Base-by-base conservation (phyloP, 129 eudicot genomes). In the Arctium lappa region DNA sequence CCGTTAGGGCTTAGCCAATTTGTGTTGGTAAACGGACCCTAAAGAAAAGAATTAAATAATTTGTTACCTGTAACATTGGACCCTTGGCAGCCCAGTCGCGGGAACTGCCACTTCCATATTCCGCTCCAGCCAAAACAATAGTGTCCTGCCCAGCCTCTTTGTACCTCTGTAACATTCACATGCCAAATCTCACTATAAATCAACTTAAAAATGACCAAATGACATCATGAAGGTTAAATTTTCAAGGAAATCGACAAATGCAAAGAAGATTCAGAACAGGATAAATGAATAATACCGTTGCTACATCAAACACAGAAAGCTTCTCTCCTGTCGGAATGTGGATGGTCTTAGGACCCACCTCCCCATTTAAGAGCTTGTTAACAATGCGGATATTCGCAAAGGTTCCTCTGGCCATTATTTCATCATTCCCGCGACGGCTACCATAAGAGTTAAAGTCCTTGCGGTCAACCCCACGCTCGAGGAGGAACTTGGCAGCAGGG, bases 51-150 rank as follows among this genome's bases (percentile, higher is more conserved):
- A 30, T 11, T 7, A 68, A 72, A 34, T 9, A 70, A 60, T 12
- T 15, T 86, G 77, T 79, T 56, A 92, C 98, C 91, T 86, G 96
- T 76, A 95, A 84, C 99, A 90, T 94, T 60, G 98, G 98, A 16
- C 98, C 98, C 89, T 94, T 94, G 11, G 98, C 98, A 68, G 98
- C 98, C 98, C 98, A 94, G 42, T 94, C 98, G 27, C 98, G 90
- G 6, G 98, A 94, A 72, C 98, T 94, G 16, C 98, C 98, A 84
- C 98, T 94, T 84, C 98, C 98, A 82, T 94, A 94, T 84, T 94
- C 98, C 27, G 97, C 97, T 85, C 98, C 98, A 72, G 98, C 98
- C 86, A 94, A 85, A 71, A 94, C 88, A 68, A 94, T 92, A 1
- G 98, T 94, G 75, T 90, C 97, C 36, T 81, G 92, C 7, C 98